These are phyloP conservation scores for Lasiosphaeriaceae sp. DNA, from an alignment of 495 filamentous ascomycete genomes.

Conservation along the genomic window DNA sequence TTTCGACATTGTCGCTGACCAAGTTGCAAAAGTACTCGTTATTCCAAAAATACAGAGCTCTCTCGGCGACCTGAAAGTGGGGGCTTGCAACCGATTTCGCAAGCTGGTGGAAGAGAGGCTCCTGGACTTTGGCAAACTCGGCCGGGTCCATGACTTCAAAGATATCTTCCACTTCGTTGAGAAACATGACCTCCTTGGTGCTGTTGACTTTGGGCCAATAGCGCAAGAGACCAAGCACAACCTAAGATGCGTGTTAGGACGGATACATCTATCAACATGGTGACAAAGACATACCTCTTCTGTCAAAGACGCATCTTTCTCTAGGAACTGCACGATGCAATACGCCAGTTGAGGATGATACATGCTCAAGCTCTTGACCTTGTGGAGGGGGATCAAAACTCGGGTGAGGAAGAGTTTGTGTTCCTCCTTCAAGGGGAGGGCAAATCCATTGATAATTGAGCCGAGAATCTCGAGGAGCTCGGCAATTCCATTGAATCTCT, in stretches of 20 bases:
- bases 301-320: slow-evolving; percentile 95
- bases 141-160: slow-evolving; percentile 99
- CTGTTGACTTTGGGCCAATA: slow-evolving; percentile 99
- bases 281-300: slow-evolving; percentile 67
- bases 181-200: slow-evolving; percentile 99
- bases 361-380: slow-evolving; percentile 99
- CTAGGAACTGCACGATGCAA: slow-evolving; percentile 98
- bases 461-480: slow-evolving; percentile 95
- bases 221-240: slow-evolving; percentile 88
- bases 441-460: slow-evolving; percentile 99
- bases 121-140: slow-evolving; percentile 98
- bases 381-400: slow-evolving; percentile 90
- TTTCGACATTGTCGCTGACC: slow-evolving; percentile 97
- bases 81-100: slow-evolving; percentile 97
- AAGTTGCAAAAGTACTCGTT: slow-evolving; percentile 99
- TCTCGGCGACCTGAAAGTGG: slow-evolving; percentile 98
- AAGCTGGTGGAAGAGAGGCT: slow-evolving; percentile 92
- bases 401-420: slow-evolving; percentile 97
- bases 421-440: slow-evolving; percentile 94
- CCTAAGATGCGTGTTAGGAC: slow-evolving; percentile 44
- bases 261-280: neutral
- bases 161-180: slow-evolving; percentile 99
- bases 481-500: slow-evolving; percentile 96
- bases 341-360: slow-evolving; percentile 98
- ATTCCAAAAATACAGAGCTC: slow-evolving; percentile 99